Percentiles rank a stretch among this genome's conserved stretches.
phyloP scores from a whole-genome alignment of 345 rosid genomes.

The Salix udensis region DNA sequence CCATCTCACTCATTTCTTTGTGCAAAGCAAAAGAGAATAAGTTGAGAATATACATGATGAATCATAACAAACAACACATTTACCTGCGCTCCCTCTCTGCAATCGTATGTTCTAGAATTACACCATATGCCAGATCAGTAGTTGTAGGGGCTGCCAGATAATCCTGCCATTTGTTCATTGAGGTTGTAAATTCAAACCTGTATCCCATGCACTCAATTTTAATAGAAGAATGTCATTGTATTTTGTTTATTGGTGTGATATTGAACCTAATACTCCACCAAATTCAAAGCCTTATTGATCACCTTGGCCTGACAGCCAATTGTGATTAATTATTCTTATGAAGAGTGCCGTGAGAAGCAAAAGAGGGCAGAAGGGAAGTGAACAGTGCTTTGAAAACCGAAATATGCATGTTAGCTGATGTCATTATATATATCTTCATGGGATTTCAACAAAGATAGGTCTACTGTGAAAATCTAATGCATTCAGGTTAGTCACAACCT shows the following conservation, averaged over 20 bases:
- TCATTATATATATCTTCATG: background rate
- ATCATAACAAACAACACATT: constrained; percentile 6
- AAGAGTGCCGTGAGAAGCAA: background rate
- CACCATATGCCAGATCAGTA: constrained; percentile 75
- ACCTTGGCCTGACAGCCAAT: background rate
- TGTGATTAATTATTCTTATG: background rate
- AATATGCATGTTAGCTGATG: background rate
- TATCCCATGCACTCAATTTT: background rate
- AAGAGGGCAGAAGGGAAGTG: background rate
- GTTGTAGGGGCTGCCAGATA: constrained; percentile 77
- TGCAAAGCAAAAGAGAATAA: background rate
- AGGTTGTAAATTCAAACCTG: constrained; percentile 13
- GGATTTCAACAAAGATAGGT: background rate
- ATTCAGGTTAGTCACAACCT: background rate
- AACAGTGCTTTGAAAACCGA: background rate
- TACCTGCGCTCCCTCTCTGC: constrained; percentile 99
- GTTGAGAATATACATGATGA: background rate
- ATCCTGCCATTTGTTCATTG: constrained; percentile 52
- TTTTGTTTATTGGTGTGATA: background rate
- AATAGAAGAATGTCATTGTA: background rate
- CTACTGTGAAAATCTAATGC: background rate
- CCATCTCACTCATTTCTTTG: background rate
- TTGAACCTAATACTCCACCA: background rate
- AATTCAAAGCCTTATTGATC: background rate
- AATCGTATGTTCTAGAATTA: constrained; percentile 82